Percentiles rank a stretch among this genome's conserved stretches.
Conservation (phyloP, 225 moss, liverwort and hornwort species). For the Physcomitrium patens region DNA sequence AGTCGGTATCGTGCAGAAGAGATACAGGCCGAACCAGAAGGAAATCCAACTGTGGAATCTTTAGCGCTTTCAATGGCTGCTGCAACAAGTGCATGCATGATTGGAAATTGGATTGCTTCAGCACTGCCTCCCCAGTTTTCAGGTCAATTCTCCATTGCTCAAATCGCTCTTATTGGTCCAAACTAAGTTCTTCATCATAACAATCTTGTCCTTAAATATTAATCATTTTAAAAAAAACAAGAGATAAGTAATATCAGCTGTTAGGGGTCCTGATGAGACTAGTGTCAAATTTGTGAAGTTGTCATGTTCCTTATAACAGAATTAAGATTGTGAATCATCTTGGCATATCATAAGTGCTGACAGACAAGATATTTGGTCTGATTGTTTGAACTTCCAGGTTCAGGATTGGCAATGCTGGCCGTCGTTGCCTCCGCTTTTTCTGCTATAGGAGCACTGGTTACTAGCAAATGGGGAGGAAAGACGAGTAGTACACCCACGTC, state of each 20-base stretch:
- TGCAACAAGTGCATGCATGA: conserved; percentile 74
- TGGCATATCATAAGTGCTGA: not conserved
- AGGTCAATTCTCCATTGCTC: conserved; percentile 41
- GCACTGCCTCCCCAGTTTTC: conserved; percentile 75
- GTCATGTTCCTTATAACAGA: not conserved
- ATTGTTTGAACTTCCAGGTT: conserved; percentile 53
- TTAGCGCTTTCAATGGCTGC: conserved; percentile 76
- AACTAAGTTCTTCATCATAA: conserved; percentile 7
- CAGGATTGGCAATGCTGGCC: conserved; percentile 91
- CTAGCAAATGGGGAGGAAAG: conserved; percentile 48
- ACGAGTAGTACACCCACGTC: conserved; percentile 50
- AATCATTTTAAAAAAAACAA: not conserved
- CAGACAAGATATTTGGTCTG: not conserved
- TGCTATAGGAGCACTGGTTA: conserved; percentile 58
- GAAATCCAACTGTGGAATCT: conserved; percentile 79
- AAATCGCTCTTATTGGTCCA: conserved; percentile 2
- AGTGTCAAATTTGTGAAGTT: not conserved
- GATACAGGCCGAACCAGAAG: conserved; percentile 33
- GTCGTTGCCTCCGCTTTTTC: conserved; percentile 82
- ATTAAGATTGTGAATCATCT: conserved; percentile 11
- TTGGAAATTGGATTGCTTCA: conserved; percentile 76
- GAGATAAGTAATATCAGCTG: not conserved
- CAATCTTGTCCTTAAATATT: not conserved
- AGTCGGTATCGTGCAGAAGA: conserved; percentile 38
- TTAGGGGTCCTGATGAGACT: not conserved